These are phyloP conservation scores for Delphinella strobiligena DNA, from an alignment of 2,329 filamentous ascomycete genomes.

Conservation along the genomic window DNA sequence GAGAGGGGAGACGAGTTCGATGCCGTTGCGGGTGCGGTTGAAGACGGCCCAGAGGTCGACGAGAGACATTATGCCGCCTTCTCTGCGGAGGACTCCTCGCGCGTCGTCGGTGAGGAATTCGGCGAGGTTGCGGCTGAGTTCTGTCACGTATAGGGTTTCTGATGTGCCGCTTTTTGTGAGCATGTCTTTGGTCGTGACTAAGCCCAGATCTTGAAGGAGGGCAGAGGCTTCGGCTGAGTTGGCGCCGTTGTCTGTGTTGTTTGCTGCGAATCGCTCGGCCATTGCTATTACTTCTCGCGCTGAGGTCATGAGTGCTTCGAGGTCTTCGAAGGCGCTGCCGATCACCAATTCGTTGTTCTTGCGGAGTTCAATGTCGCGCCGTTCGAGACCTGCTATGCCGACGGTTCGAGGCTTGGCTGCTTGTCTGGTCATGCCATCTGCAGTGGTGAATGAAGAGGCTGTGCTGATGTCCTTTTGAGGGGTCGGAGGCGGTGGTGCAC, in stretches of 20 bases:
- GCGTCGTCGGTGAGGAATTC: constrained; percentile 83
- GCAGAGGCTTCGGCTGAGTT: constrained; percentile 54
- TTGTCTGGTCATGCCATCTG: constrained; percentile 15
- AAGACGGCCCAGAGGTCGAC: constrained; percentile 92
- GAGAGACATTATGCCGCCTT: constrained; percentile 78
- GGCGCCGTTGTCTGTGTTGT: constrained; percentile 44
- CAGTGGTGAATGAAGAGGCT: constrained; percentile 15
- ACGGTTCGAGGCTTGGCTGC: constrained; percentile 36
- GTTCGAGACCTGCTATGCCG: constrained; percentile 86
- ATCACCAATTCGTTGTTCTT: constrained; percentile 92
- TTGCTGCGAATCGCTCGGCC: constrained; percentile 72
- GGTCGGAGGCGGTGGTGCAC: constrained; percentile 74
- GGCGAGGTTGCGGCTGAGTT: constrained; percentile 71
- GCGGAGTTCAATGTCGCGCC: constrained; percentile 68
- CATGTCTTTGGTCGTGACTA: constrained; percentile 93
- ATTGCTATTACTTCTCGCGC: constrained; percentile 92
- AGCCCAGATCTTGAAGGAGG: constrained; percentile 68
- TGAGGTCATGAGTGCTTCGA: constrained; percentile 93
- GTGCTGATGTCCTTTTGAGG: constrained; percentile 13
- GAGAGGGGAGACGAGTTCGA: constrained; percentile 81
- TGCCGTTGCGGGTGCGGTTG: constrained; percentile 82
- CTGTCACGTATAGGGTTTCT: constrained; percentile 79
- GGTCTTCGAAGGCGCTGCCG: constrained; percentile 85
- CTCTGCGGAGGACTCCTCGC: constrained; percentile 61
- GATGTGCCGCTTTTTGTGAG: constrained; percentile 57